Percentiles rank a stretch among this genome's conserved stretches.
These are phyloP conservation scores for Viola odorata DNA, from an alignment of 345 rosid genomes.

Conservation along the genomic window DNA sequence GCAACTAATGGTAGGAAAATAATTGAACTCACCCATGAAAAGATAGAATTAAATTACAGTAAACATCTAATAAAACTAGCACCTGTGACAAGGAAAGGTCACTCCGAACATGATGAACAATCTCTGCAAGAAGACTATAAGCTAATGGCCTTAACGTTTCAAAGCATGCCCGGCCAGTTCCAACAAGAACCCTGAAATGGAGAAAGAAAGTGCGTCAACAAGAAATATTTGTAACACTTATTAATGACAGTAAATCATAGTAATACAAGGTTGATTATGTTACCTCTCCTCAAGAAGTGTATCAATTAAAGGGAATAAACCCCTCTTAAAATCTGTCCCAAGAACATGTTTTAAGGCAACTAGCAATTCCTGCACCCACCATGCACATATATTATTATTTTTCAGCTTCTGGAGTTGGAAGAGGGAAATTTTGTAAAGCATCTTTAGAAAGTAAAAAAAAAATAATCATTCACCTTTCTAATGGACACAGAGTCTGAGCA, in stretches of 20 bases:
- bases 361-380: conserved; percentile 74
- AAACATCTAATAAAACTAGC: conserved; percentile 9
- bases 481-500: conserved; percentile 96
- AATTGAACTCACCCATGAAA: not conserved
- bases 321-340: conserved; percentile 97
- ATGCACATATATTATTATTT: conserved; percentile 14
- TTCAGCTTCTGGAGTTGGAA: not conserved
- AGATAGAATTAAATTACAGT: not conserved
- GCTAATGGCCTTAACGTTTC: conserved; percentile 98
- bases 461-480: conserved; percentile 56
- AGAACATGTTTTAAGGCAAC: conserved; percentile 96
- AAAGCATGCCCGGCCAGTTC: conserved; percentile 95
- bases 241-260: not conserved
- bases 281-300: conserved; percentile 94
- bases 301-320: conserved; percentile 95
- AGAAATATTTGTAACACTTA: not conserved
- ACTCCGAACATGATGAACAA: conserved; percentile 93
- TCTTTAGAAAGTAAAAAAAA: conserved; percentile 2
- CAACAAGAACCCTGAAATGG: conserved; percentile 75
- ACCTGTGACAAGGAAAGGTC: conserved; percentile 92
- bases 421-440: conserved; percentile 1
- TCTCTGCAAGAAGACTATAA: conserved; percentile 94
- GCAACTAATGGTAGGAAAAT: not conserved
- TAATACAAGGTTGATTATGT: not conserved
- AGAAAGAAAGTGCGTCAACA: not conserved